Conservation (phyloP, 768 basidiomycete species). For the Trametopsis cervina region DNA sequence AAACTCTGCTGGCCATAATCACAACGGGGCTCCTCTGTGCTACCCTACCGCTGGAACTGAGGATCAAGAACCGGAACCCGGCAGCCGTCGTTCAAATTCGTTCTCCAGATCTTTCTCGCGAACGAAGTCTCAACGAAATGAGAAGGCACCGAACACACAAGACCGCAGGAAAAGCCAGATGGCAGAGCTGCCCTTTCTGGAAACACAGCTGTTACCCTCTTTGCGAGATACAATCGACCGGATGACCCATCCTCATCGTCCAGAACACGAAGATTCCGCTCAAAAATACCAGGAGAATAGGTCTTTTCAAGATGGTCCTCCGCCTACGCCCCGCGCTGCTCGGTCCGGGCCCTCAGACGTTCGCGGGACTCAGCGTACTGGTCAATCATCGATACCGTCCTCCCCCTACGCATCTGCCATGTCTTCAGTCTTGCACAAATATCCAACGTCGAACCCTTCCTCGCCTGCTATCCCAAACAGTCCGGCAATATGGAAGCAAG, state of each 20-base stretch:
- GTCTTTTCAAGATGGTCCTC: not conserved
- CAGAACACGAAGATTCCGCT: not conserved
- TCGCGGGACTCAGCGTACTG: no score
- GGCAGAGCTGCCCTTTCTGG: conserved; percentile 50
- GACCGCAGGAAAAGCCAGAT: conserved; percentile 34
- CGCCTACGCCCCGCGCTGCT: no score
- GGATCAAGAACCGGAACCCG: not conserved
- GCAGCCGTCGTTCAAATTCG: conserved; percentile 7
- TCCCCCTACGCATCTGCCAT: conserved; percentile 1
- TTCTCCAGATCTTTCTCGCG: conserved; percentile 13
- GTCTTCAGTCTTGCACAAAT: not conserved
- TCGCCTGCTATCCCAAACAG: not conserved
- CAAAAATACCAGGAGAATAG: not conserved
- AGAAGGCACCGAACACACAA: conserved; percentile 5
- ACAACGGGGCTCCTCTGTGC: conserved; percentile 4
- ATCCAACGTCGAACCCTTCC: not conserved
- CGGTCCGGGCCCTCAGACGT: no score
- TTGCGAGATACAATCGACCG: conserved; percentile 66
- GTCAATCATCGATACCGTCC: not conserved
- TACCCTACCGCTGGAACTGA: conserved; percentile 10
- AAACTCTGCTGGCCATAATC: not conserved
- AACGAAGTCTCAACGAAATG: conserved; percentile 6
- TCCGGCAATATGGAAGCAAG: not conserved
- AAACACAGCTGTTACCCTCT: conserved; percentile 61
- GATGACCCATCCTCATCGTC: conserved; percentile 44